Percentiles rank a stretch among this genome's conserved stretches.
Conservation (phyloP, 257 asterid species). For the Nyctanthes arbortristis region DNA sequence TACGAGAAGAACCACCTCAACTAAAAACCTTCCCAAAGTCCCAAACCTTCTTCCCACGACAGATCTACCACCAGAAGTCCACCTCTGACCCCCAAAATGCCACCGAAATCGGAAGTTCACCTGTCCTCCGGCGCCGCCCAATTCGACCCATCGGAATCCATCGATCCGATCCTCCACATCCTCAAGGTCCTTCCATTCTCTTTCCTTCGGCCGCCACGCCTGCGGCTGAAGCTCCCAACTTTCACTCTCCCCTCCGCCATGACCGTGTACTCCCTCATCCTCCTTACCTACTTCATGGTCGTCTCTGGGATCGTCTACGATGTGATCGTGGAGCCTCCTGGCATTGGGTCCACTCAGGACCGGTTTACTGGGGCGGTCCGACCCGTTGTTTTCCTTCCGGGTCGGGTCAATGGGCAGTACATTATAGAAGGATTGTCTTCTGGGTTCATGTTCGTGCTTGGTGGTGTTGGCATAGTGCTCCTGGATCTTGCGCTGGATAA, state of each 20-base stretch:
- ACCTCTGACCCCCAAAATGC: slow-evolving; percentile 16
- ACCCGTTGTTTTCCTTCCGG: slow-evolving; percentile 85
- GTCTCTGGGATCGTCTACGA: slow-evolving; percentile 95
- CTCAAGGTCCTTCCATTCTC: slow-evolving; percentile 63
- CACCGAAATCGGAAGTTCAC: slow-evolving; percentile 24
- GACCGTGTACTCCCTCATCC: slow-evolving; percentile 84
- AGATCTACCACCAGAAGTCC: background rate
- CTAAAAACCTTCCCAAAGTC: background rate
- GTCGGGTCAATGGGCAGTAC: slow-evolving; percentile 95
- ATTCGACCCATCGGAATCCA: slow-evolving; percentile 36
- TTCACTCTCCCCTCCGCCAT: slow-evolving; percentile 90
- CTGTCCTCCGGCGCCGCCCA: slow-evolving; percentile 30
- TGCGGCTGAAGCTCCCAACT: slow-evolving; percentile 80
- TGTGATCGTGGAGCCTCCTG: slow-evolving; percentile 95
- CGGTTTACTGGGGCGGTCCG: slow-evolving; percentile 69
- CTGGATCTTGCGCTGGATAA: slow-evolving; percentile 82
- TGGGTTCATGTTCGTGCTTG: slow-evolving; percentile 94
- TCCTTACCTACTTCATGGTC: slow-evolving; percentile 93
- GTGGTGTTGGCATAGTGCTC: slow-evolving; percentile 84
- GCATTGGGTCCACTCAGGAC: slow-evolving; percentile 94
- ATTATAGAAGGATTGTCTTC: slow-evolving; percentile 89
- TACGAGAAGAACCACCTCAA: no score
- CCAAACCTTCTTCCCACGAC: background rate
- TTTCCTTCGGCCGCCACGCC: slow-evolving; percentile 87
- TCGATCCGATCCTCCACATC: slow-evolving; percentile 69